These are phyloP conservation scores for Protomyces gravidus DNA, from an alignment of 1,139 yeast genomes.

Conservation along the genomic window DNA sequence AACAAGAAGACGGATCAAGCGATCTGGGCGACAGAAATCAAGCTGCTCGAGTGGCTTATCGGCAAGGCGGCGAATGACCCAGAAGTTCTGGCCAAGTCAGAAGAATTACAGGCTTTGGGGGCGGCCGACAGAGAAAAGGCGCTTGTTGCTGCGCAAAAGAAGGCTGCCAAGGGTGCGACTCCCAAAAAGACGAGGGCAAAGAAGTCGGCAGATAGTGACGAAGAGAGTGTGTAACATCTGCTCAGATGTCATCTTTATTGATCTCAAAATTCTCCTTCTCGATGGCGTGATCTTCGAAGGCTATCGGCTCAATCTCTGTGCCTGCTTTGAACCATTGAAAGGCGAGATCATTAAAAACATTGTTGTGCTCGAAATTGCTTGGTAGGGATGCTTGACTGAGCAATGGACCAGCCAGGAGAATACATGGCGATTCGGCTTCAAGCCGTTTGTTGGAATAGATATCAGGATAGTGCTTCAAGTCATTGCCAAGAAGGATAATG, in stretches of 20 bases:
- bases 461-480: constrained; percentile 15
- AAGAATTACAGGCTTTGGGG: constrained; percentile 42
- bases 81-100: constrained; percentile 51
- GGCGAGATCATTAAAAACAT: constrained; percentile 24
- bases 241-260: constrained; percentile 19
- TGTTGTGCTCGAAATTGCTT: constrained; percentile 19
- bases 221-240: background rate
- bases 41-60: constrained; percentile 63
- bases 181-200: constrained; percentile 8
- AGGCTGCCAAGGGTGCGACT: constrained; percentile 19
- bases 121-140: constrained; percentile 25
- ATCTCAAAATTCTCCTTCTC: constrained; percentile 23
- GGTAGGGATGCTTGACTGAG: constrained; percentile 3
- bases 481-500: constrained; percentile 12
- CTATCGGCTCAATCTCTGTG: background rate
- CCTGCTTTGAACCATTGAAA: constrained; percentile 11
- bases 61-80: constrained; percentile 53
- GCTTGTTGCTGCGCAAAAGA: constrained; percentile 20
- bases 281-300: constrained; percentile 8
- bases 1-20: constrained; percentile 49
- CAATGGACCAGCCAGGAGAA: background rate
- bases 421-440: constrained; percentile 15
- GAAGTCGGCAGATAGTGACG: background rate
- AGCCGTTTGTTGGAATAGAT: background rate
- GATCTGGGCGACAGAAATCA: constrained; percentile 76